Evolutionary conservation across 2,329 filamentous ascomycete species (phyloP), one percentile per base, ranked within the genome.

Genomic region (Aspergillus hiratsukae): DNA sequence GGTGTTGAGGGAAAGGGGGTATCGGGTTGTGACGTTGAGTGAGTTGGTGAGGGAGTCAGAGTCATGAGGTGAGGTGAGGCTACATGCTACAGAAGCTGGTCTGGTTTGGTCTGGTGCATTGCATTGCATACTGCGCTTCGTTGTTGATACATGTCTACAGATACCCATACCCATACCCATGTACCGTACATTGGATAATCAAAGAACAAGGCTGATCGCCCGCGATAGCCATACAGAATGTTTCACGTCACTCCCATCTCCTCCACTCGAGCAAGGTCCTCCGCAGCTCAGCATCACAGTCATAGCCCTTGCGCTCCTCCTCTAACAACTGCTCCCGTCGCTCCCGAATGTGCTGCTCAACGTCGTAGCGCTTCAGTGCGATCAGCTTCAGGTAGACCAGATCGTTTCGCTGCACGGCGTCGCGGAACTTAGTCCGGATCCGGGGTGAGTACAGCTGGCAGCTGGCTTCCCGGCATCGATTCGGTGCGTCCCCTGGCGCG

Each of bases 391-490:
- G 72, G 61, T 86, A 87, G 25, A 79, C 78, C 55, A 87, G 80
- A 66, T 96, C 89, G 52, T 87, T 82, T 37, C 81, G 80, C 55
- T 81, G 77, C 48, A 90, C 86, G 0, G 88, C 87, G 29, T 84
- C 80, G 28, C 77, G 74, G 68, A 95, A 96, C 1, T 90, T 80
- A 0, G 81, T 80, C 43, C 91, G 81, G 90, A 96, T 96, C 17
- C 88, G 82, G 3, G 81, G 74, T 46, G 89, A 92, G 70, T 94
- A 96, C 2, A 97, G 80, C 71, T 93, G 89, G 68, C 92, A 97
- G 23, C 78, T 82, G 61, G 77, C 61, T 72, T 72, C 69, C 57
- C 72, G 67, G 56, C 60, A 69, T 23, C 64, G 62, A 60, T 61
- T 55, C 51, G 64, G 56, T 59, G 67, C 63, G 79, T 82, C 28